Percentiles rank a stretch among this genome's conserved stretches.
Conservation (phyloP, 768 basidiomycete species). For the Crucibulum laeve region DNA sequence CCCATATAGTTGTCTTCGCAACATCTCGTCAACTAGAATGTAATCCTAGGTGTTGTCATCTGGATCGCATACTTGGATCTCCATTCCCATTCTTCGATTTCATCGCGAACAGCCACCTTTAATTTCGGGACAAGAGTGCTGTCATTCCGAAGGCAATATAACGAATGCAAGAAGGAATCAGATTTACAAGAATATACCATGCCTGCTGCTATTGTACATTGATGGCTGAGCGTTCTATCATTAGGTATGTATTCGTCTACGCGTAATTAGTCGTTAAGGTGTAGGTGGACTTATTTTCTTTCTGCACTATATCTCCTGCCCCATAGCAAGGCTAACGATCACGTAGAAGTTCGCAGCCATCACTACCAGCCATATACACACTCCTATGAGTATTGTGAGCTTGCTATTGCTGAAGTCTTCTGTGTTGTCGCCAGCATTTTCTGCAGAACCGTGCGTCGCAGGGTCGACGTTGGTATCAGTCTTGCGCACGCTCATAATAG, state of each 20-base stretch:
- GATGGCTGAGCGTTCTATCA: too few species aligned
- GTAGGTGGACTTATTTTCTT: neutral
- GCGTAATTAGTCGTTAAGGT: neutral
- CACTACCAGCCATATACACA: conserved; percentile 59
- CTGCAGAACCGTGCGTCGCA: conserved; percentile 8
- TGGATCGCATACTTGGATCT: too few species aligned
- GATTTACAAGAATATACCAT: too few species aligned
- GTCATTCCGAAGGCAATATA: too few species aligned
- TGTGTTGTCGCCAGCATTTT: conserved; percentile 25
- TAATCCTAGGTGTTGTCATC: too few species aligned
- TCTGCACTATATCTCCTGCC: neutral
- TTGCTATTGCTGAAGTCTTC: conserved; percentile 65
- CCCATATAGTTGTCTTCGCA: too few species aligned
- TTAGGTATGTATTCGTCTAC: neutral
- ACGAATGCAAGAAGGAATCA: too few species aligned
- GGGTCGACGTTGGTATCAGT: neutral
- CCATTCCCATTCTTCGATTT: too few species aligned
- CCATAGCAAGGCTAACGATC: conserved; percentile 48
- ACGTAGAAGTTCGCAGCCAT: conserved; percentile 75
- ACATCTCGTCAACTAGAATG: too few species aligned
- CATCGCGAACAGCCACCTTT: too few species aligned
- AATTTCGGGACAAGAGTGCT: too few species aligned
- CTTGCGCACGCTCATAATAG: conserved; percentile 67
- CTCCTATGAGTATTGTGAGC: conserved; percentile 45
- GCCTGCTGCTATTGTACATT: too few species aligned